These are phyloP conservation scores for Cercospora sesami DNA, from an alignment of 2,329 filamentous ascomycete species.

Conservation along the genomic window DNA sequence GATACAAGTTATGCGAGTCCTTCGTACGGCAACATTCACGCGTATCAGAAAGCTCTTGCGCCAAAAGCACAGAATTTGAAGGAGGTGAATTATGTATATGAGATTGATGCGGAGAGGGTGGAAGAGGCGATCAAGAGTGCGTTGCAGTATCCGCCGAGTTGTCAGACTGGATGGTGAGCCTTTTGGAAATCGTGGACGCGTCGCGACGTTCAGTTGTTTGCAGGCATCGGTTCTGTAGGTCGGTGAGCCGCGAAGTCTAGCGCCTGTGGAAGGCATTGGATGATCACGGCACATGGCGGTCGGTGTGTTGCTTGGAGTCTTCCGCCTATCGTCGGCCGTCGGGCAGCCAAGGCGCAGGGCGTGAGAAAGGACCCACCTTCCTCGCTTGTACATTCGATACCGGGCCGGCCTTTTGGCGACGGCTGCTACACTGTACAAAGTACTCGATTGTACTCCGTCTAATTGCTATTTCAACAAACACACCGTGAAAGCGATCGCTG, in stretches of 20 bases:
- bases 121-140: conserved; percentile 43
- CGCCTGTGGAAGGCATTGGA: not conserved
- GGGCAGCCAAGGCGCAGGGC: conserved; percentile 8
- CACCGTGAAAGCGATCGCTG: not conserved
- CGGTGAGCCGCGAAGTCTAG: not conserved
- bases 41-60: conserved; percentile 45
- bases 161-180: conserved; percentile 7
- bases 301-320: not conserved
- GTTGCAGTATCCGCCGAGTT: conserved; percentile 36
- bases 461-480: not conserved
- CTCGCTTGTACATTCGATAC: conserved; percentile 3
- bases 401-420: not conserved
- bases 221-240: not conserved
- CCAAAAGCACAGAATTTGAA: conserved; percentile 38
- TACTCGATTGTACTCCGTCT: not conserved
- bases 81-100: conserved; percentile 46
- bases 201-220: not conserved
- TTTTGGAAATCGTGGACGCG: not conserved
- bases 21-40: conserved; percentile 48
- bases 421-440: not conserved
- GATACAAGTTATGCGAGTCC: conserved; percentile 45
- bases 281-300: not conserved
- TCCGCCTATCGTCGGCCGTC: conserved; percentile 13
- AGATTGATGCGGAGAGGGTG: conserved; percentile 41
- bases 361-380: not conserved